A percentile compares a stretch with the other conserved stretches of the same genome.
Conservation (phyloP, 2,329 filamentous ascomycete genomes). For the Ophiosphaerella narmari region DNA sequence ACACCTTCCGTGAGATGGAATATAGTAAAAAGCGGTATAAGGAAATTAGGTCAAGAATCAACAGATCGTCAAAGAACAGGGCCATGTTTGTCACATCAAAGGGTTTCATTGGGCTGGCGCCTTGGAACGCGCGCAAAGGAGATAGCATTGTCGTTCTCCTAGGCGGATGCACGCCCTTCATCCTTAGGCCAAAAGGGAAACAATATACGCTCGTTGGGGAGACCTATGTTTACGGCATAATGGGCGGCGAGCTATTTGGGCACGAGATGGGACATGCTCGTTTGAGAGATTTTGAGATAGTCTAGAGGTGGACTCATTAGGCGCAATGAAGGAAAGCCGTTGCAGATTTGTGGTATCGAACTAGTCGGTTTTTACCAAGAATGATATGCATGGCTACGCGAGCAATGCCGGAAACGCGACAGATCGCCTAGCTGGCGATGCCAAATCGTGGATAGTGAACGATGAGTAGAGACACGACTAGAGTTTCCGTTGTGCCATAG, state of each 20-base stretch:
- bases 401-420: too few species aligned
- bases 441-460: too few species aligned
- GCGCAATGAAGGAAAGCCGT: too few species aligned
- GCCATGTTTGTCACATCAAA: slow-evolving; percentile 1
- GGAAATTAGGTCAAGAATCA: neutral
- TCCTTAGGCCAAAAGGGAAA: neutral
- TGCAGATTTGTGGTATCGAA: too few species aligned
- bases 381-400: too few species aligned
- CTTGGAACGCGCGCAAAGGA: neutral
- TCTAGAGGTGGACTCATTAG: too few species aligned
- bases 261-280: too few species aligned
- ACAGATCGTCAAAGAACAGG: neutral
- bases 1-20: neutral
- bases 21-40: neutral
- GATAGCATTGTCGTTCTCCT: neutral
- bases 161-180: neutral
- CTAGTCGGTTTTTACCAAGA: too few species aligned
- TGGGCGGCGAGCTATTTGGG: neutral
- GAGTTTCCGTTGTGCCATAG: too few species aligned
- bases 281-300: too few species aligned
- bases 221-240: neutral
- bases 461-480: too few species aligned
- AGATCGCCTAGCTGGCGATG: too few species aligned
- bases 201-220: neutral
- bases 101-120: slow-evolving; percentile 1